Evolutionary conservation across 2,329 filamentous ascomycete species (phyloP).

Genomic region (Zopfia rhizophila): DNA sequence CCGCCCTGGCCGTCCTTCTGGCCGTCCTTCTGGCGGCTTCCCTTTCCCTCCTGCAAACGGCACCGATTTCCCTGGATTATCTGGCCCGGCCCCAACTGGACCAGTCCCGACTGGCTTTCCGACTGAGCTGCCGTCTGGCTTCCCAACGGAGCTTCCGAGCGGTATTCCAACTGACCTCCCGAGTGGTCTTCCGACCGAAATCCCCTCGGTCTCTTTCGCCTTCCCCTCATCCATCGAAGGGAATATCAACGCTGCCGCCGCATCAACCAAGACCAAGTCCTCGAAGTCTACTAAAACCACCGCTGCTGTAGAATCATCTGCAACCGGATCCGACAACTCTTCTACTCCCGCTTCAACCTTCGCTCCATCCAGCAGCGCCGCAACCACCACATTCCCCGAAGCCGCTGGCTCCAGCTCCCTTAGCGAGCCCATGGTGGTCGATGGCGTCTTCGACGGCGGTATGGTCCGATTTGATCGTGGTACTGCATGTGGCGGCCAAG

Average conservation of each 20-base stretch:
- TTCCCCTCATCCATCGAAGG: conserved; percentile 12
- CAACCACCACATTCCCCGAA: conserved; percentile 29
- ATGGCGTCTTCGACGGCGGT: conserved; percentile 36
- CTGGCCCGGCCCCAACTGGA: no score
- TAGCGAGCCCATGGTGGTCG: conserved; percentile 23
- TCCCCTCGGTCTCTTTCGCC: conserved; percentile 23
- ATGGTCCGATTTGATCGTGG: conserved; percentile 35
- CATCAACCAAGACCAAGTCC: conserved; percentile 12
- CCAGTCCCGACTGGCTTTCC: conserved; percentile 8
- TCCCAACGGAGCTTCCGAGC: no score
- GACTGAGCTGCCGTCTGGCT: background rate
- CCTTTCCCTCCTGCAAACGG: conserved; percentile 13
- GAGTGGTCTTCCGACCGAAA: conserved; percentile 15
- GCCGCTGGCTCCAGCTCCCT: conserved; percentile 34
- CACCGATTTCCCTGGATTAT: conserved; percentile 10
- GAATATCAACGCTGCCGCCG: conserved; percentile 6
- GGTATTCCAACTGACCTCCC: no score
- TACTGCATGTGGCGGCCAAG: conserved; percentile 49
- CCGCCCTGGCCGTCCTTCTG: background rate
- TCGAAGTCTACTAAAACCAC: conserved; percentile 6
- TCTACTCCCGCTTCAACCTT: background rate
- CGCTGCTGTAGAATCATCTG: conserved; percentile 1
- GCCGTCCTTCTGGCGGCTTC: conserved; percentile 1
- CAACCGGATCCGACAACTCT: background rate
- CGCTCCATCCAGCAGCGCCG: conserved; percentile 16